These are phyloP conservation scores for Fagus sylvatica DNA, from an alignment of 306 rosid genomes.

Conservation along the genomic window DNA sequence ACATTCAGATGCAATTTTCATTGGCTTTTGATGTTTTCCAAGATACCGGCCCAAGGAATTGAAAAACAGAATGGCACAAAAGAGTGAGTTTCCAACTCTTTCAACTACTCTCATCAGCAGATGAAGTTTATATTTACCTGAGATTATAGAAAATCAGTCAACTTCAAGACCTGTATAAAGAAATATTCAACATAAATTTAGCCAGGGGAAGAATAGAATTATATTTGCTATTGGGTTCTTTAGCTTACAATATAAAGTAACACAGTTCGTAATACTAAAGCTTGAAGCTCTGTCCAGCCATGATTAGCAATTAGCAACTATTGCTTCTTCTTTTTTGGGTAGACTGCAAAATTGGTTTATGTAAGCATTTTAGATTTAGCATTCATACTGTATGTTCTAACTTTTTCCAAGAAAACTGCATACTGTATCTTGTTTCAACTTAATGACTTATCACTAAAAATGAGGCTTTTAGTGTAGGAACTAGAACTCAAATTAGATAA, in stretches of 20 bases:
- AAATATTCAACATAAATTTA: not conserved
- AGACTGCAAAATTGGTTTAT: not conserved
- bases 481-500: too few species aligned
- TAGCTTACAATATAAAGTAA: too few species aligned
- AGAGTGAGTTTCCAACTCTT: not conserved
- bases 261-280: not conserved
- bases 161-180: too few species aligned
- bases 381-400: too few species aligned
- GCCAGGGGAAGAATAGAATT: not conserved
- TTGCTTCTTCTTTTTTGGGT: not conserved
- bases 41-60: too few species aligned
- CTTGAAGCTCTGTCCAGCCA: not conserved
- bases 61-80: not conserved
- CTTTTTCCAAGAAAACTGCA: too few species aligned
- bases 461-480: not conserved
- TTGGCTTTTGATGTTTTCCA: too few species aligned
- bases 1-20: too few species aligned
- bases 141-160: not conserved
- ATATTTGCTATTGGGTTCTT: too few species aligned
- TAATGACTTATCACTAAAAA: too few species aligned
- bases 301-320: not conserved
- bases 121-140: not conserved
- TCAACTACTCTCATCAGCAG: constrained; percentile 21
- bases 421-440: too few species aligned
- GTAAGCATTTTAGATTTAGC: not conserved